Evolutionary conservation across 2,329 filamentous ascomycete species (phyloP).

Genomic region (Orbilia quercus): DNA sequence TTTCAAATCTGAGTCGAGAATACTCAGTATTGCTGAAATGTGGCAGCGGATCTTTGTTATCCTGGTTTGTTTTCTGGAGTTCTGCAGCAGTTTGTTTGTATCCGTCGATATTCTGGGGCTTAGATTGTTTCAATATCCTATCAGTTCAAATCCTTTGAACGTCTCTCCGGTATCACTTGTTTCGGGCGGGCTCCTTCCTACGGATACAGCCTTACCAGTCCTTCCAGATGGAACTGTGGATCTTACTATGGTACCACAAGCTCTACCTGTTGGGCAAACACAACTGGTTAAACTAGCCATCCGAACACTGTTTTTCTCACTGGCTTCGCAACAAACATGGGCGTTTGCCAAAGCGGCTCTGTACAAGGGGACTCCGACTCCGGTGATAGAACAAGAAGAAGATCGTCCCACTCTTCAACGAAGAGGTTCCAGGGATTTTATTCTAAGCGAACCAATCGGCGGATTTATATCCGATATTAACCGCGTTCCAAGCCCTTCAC

Average conservation of each 20-base stretch:
- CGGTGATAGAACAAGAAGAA: too few species aligned
- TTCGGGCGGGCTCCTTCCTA: slow-evolving; percentile 10
- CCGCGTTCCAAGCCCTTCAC: slow-evolving; percentile 6
- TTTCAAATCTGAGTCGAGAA: slow-evolving; percentile 6
- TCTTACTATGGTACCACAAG: slow-evolving; percentile 1
- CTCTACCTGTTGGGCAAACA: background rate
- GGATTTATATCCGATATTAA: slow-evolving; percentile 21
- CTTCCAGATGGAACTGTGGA: slow-evolving; percentile 25
- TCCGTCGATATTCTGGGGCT: slow-evolving; percentile 39
- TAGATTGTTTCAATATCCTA: background rate
- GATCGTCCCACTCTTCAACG: slow-evolving; percentile 1
- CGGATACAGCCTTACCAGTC: slow-evolving; percentile 33
- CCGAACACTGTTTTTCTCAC: slow-evolving; percentile 37
- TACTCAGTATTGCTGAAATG: slow-evolving; percentile 24
- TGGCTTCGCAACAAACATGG: slow-evolving; percentile 51
- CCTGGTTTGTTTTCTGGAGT: slow-evolving; percentile 38
- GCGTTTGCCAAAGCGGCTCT: slow-evolving; percentile 36
- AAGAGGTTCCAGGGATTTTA: slow-evolving; percentile 33
- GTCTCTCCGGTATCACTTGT: slow-evolving; percentile 7
- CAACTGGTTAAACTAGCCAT: slow-evolving; percentile 36
- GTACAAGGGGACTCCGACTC: slow-evolving; percentile 30
- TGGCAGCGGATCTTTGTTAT: slow-evolving; percentile 41
- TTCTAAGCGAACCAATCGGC: slow-evolving; percentile 33
- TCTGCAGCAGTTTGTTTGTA: slow-evolving; percentile 17
- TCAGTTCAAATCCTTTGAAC: background rate